These are phyloP conservation scores for Heterobasidion annosum DNA, from an alignment of 1,284 basidiomycete species.

Conservation along the genomic window DNA sequence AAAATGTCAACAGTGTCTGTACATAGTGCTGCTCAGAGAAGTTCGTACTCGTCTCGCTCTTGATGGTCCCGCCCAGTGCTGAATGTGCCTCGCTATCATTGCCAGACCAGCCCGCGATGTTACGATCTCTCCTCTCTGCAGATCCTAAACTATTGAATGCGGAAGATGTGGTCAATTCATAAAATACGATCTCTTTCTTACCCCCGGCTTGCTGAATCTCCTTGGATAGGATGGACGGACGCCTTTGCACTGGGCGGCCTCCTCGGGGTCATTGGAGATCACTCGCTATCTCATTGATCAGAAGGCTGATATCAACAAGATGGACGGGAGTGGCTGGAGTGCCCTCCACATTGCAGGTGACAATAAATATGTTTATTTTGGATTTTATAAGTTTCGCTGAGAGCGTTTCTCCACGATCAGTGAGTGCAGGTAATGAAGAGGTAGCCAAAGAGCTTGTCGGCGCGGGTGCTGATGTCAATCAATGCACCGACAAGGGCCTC, in stretches of 20 bases:
- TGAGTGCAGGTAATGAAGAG: conserved; percentile 74
- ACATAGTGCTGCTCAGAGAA: conserved; percentile 4
- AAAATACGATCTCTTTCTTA: conserved; percentile 1
- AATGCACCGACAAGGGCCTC: conserved; percentile 79
- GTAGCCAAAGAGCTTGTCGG: conserved; percentile 76
- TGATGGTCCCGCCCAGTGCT: not conserved
- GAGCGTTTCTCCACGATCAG: conserved; percentile 28
- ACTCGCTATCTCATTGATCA: conserved; percentile 67
- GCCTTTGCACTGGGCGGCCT: conserved; percentile 85
- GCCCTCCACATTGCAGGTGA: conserved; percentile 81
- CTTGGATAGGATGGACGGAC: conserved; percentile 73
- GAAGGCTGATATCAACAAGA: conserved; percentile 61
- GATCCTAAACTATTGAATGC: conserved; percentile 61
- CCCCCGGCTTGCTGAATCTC: conserved; percentile 2
- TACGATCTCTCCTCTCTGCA: conserved; percentile 63
- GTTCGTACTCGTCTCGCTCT: not conserved
- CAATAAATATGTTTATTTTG: not conserved
- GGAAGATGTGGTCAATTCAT: conserved; percentile 50
- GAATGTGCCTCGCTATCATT: too few relatives aligned
- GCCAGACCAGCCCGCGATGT: conserved; percentile 68
- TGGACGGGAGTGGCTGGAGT: conserved; percentile 78
- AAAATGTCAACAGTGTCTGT: not conserved
- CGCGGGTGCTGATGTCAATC: conserved; percentile 78
- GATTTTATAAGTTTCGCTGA: conserved; percentile 6
- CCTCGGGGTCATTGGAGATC: conserved; percentile 64